These are phyloP conservation scores for Talaromyces pinophilus DNA, from an alignment of 2,329 filamentous ascomycete species.

Conservation along the genomic window DNA sequence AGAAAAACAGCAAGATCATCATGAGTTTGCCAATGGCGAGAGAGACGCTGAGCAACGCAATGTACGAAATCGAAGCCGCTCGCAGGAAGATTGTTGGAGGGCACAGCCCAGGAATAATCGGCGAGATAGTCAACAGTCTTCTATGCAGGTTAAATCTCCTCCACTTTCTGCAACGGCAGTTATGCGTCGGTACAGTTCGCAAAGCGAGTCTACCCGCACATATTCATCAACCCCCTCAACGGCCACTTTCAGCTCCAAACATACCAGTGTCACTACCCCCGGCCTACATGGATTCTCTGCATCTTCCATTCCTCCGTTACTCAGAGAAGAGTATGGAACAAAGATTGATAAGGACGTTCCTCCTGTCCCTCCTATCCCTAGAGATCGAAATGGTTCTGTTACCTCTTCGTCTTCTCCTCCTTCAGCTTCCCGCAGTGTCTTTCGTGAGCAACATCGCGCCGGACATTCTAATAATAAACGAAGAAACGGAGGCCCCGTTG, in stretches of 20 bases:
- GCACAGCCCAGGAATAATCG: constrained; percentile 20
- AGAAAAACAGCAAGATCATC: not conserved
- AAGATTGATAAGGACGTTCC: not conserved
- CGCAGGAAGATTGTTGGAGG: constrained; percentile 12
- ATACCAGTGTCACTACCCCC: constrained; percentile 37
- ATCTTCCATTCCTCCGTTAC: constrained; percentile 25
- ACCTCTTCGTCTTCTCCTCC: constrained; percentile 8
- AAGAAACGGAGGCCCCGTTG: not conserved
- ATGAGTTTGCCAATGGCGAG: not conserved
- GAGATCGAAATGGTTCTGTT: not conserved
- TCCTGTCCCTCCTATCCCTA: constrained; percentile 11
- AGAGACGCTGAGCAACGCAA: not conserved
- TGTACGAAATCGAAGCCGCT: not conserved
- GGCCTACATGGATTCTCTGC: constrained; percentile 23
- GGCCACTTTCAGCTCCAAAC: constrained; percentile 34
- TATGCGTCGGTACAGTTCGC: constrained; percentile 39
- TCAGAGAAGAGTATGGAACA: constrained; percentile 8
- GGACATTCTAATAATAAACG: constrained; percentile 12
- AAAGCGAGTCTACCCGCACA: constrained; percentile 30
- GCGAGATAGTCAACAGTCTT: constrained; percentile 21
- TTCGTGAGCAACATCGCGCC: constrained; percentile 11
- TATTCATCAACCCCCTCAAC: constrained; percentile 33
- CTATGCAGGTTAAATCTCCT: constrained; percentile 36
- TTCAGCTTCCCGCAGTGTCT: constrained; percentile 11
- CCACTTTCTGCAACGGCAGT: constrained; percentile 41